Percentiles rank a stretch among this genome's conserved stretches.
phyloP scores from a whole-genome alignment of 306 rosid genomes.

The Elaeagnus macrophylla region DNA sequence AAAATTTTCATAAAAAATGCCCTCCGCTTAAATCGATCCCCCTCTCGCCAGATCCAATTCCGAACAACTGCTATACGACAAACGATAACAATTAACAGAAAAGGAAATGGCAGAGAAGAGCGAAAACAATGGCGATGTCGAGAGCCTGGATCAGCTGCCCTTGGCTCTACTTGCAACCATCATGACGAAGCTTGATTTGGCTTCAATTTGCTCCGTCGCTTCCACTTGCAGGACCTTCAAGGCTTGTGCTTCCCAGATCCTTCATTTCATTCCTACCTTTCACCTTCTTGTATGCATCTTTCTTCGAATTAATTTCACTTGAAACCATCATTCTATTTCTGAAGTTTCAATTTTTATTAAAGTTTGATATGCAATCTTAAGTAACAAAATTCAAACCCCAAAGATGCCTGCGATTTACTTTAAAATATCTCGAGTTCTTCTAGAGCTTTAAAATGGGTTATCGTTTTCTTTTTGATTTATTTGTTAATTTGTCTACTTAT shows the following conservation, averaged over 20 bases:
- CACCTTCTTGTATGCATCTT: constrained; percentile 52
- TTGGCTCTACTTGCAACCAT: constrained; percentile 48
- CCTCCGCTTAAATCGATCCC: background rate
- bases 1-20: no score
- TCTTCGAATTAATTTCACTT: background rate
- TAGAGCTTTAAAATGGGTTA: background rate
- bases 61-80: background rate
- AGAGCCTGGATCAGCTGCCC: constrained; percentile 57
- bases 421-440: no score
- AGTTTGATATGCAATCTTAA: background rate
- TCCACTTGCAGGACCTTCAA: constrained; percentile 60
- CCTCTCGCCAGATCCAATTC: background rate
- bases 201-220: constrained; percentile 67
- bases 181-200: constrained; percentile 69
- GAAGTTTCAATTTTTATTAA: background rate
- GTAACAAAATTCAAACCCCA: no score
- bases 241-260: constrained; percentile 48
- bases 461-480: background rate
- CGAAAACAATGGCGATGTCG: constrained; percentile 2
- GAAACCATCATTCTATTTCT: background rate
- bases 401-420: no score
- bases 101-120: background rate
- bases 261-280: constrained; percentile 60
- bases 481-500: constrained; percentile 1
- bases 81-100: background rate